Evolutionary conservation across 192 early-diverging fungal genomes (phyloP), one percentile per base, ranked within the genome.

Genomic region (Entomortierella beljakovae): DNA sequence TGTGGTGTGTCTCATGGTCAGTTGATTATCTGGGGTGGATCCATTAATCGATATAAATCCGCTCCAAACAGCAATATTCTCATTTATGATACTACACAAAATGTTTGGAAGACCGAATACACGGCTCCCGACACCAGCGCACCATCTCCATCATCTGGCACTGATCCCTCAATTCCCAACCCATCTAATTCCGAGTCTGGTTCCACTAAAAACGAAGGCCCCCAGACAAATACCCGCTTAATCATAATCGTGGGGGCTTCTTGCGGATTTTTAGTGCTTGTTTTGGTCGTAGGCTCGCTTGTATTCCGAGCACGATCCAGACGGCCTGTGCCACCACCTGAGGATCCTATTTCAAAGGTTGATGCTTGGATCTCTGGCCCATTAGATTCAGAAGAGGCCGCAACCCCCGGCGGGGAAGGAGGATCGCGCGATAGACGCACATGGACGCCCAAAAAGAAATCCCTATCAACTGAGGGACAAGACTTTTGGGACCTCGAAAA

Each of bases 1-100:
- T 69, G 67, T 60, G 67, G 57, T 10, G 20, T 60, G 16, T 60
- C 56, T 23, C 59, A 69, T 2, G 53, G 53, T 43, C 56, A 60
- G 10, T 42, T 68, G 9, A 43, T 68, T 2, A 31, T 33, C 16
- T 68, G 65, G 65, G 65, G 65, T 4, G 65, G 65, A 26, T 2
- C 25, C 2, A 29, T 13, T 26, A 8, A 28, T 15, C n/a, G n/a
- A n/a, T n/a, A n/a, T n/a, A 18, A 10, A 6, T 8, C 2, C 6
- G 5, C 6, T 26, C 5, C 25, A 8, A 3, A 28, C 6, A 28
- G 9, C 25, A 29, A 25, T 29, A 53, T 25, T 9, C 6, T 53
- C 51, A 15, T 53, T 25, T 53, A 28, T 25, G 28, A 53, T 15
- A 5, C 28, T 3, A 53, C 9, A 3, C 10, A n/a, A 26, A 23